Evolutionary conservation across 352 stramenopile genomes (phyloP), one percentile per base, ranked within the genome.

Genomic region (Thraustochytrium aureum): DNA sequence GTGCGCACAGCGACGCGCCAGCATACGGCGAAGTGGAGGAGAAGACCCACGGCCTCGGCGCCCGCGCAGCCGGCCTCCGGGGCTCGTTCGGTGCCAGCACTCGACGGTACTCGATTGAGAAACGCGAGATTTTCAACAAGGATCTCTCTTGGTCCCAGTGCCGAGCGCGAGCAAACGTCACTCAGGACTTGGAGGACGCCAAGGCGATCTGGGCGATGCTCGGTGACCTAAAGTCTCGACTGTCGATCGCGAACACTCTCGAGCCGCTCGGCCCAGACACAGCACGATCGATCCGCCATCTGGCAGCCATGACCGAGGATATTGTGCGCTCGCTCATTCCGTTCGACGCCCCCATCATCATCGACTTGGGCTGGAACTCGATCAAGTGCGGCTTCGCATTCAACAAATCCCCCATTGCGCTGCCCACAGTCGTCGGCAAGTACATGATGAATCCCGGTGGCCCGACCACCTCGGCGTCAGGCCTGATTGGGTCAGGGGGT

Each of bases 321-420:
- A 12, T 79, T 7, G 69, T 79, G 12, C 50, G 52, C 50, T 79
- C 69, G 37, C 59, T 79, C 7, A 79, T 79, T n/a, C 69, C 69
- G 3, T 79, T 79, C 7, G 69, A 79, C 22, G 69, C 69, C 17
- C 69, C 69, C 1, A 79, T 79, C 4, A 50, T 79, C 20, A n/a
- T 79, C 1, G 69, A 79, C 41, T n/a, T 79, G 12, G 69, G 69
- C 17, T 79, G 69, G 69, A 50, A 79, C 59, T 67, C 52, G 52
- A 12, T 79, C 50, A 79, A 79, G 56, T 79, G 69, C 56, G 69
- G 69, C 52, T 79, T 65, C 26, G 69, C 54, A 7, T 79, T 79
- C 32, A 79, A 38, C 69, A 67, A 47, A 26, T 17, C 33, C 32
- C 69, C 69, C 22, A 50, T 79, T 5, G n/a, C 41, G 30, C 2